These are phyloP conservation scores for Bolboschoenoplectus hybrid DNA, from an alignment of 202 grass and related monocot genomes.

Conservation along the genomic window DNA sequence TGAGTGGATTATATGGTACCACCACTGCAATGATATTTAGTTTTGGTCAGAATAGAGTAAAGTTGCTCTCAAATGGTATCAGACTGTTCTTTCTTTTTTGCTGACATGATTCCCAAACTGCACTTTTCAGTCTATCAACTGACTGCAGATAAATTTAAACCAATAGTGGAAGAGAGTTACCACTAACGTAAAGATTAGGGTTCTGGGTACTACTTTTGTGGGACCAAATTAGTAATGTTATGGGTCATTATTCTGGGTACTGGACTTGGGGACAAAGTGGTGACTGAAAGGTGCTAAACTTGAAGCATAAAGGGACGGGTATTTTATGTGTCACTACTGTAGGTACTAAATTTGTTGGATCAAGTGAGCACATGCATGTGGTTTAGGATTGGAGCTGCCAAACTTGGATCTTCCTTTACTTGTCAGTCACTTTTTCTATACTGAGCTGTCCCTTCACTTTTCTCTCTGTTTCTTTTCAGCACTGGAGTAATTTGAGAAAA, in stretches of 20 bases:
- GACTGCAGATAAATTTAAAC: not conserved
- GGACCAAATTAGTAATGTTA: not conserved
- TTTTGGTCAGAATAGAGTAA: not conserved
- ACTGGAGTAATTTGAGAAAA: constrained; percentile 68
- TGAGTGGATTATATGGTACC: constrained; percentile 7
- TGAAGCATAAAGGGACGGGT: not conserved
- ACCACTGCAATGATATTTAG: not conserved
- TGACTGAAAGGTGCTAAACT: constrained; percentile 17
- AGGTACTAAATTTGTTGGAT: constrained; percentile 13
- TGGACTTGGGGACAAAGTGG: not conserved
- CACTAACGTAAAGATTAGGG: not conserved
- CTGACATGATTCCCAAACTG: not conserved
- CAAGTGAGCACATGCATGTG: not conserved
- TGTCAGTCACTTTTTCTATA: not conserved
- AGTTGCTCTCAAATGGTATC: not conserved
- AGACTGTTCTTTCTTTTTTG: not conserved
- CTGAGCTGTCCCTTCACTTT: constrained; percentile 30
- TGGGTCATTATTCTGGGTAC: not conserved
- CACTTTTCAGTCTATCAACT: not conserved
- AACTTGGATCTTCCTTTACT: not conserved
- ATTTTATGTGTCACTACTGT: not conserved
- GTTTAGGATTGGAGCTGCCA: not conserved
- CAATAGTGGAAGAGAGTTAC: not conserved
- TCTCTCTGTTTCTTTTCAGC: constrained; percentile 52
- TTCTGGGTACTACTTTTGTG: not conserved